Evolutionary conservation across 768 basidiomycete genomes (phyloP), one percentile per base, ranked within the genome.

Genomic region (Phanerochaete carnosa): DNA sequence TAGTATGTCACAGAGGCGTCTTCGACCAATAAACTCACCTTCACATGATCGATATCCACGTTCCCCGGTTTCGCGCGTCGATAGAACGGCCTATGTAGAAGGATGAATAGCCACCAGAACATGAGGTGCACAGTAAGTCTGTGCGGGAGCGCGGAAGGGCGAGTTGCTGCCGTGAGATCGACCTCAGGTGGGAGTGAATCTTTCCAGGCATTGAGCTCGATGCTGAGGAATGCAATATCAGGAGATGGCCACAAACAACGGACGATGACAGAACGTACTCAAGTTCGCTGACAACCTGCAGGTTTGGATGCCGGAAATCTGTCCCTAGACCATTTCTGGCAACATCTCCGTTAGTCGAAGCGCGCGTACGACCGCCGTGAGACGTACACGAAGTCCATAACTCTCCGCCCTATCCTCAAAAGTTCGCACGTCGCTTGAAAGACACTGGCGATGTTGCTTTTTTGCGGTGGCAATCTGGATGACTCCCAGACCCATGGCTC

Each of bases 51-150:
- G 77, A 82, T 59, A 76, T 82, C 61, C 74, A 76, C 59, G 76
- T 78, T 13, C 69, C 73, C 60, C 62, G 73, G 65, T 74, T 72
- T 62, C 45, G 67, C 64, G 25, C 67, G 65, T 4, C 68, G 61
- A 63, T 75, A 77, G 65, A 75, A 77, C 0, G 85, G 85, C 2
- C 86, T 77, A 61, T 87, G 83, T 0, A 88, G 78, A 19, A 88
- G 77, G 33, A 88, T 83, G 62, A 81, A 79, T 19, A 81, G 70
- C 81, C 84, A 86, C 77, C 82, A 82, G 66, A 83, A 84, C 11
- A 79, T 74, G 29, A 81, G 72, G 62, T 87, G 83, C 60, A 86
- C 73, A 77, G 82, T 82, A 29, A 86, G 70, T 28, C 80, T 74
- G 59, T 86, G 84, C 0, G 83, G 83, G 0, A 80, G 79, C 12